A percentile compares a stretch with the other conserved stretches of the same genome.
phyloP scores from a whole-genome alignment of 306 rosid genomes.

The Trifolium dubium region DNA sequence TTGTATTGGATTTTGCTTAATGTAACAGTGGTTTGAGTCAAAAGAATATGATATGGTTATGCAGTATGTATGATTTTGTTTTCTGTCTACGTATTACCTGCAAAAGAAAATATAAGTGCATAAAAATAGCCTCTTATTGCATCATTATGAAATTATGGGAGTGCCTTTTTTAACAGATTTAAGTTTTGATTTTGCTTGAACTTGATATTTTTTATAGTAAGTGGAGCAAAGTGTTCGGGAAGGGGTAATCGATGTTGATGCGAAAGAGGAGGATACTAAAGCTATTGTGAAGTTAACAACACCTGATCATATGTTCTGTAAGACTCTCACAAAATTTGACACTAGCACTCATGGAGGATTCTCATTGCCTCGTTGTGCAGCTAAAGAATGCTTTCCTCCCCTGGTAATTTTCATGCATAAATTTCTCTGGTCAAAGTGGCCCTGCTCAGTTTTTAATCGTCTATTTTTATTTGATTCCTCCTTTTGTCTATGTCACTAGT shows the following conservation, averaged over 20 bases:
- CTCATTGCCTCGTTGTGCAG: conserved; percentile 98
- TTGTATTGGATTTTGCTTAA: conserved; percentile 10
- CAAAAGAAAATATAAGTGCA: not conserved
- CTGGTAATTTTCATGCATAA: conserved; percentile 57
- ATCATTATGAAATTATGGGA: not conserved
- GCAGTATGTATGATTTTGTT: conserved; percentile 6
- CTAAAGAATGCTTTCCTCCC: conserved; percentile 99
- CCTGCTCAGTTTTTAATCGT: not conserved
- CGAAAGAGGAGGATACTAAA: conserved; percentile 71
- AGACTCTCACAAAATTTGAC: conserved; percentile 97
- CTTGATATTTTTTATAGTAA: conserved; percentile 52
- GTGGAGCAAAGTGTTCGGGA: conserved; percentile 58
- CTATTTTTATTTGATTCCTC: conserved; percentile 12
- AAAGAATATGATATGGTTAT: not conserved
- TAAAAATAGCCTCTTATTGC: not conserved
- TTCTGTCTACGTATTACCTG: conserved; percentile 24
- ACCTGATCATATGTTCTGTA: conserved; percentile 99
- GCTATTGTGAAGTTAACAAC: conserved; percentile 73
- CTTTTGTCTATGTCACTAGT: not conserved
- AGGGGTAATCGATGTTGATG: conserved; percentile 62
- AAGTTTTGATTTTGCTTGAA: conserved; percentile 33
- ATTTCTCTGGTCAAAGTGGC: not conserved
- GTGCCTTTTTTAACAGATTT: conserved; percentile 27
- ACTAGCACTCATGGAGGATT: conserved; percentile 99
- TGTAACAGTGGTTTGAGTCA: conserved; percentile 22